A percentile compares a stretch with the other conserved stretches of the same genome.
These are phyloP conservation scores for Cryomyces antarcticus DNA, from an alignment of 495 filamentous ascomycete genomes.

Conservation along the genomic window DNA sequence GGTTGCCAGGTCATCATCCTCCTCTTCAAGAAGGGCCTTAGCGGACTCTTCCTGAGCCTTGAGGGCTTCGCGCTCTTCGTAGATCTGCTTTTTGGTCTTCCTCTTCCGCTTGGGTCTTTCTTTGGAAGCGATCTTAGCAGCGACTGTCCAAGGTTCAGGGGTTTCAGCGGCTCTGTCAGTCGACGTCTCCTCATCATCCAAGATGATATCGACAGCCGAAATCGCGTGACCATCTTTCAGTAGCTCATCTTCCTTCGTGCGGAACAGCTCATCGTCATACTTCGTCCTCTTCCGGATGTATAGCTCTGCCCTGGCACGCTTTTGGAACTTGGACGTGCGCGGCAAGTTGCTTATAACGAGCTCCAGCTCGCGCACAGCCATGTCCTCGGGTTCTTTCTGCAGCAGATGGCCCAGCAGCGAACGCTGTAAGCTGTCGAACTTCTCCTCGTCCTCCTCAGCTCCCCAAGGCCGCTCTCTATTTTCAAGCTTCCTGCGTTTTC, in stretches of 20 bases:
- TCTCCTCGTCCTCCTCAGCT: conserved; percentile 19
- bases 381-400: conserved; percentile 23
- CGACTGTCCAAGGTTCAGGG: too few species aligned
- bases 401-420: conserved; percentile 18
- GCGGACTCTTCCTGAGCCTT: conserved; percentile 15
- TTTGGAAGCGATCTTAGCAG: too few species aligned
- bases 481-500: conserved; percentile 17
- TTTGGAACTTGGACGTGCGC: conserved; percentile 42
- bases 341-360: conserved; percentile 21
- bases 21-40: conserved; percentile 19
- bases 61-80: conserved; percentile 45
- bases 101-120: conserved; percentile 34
- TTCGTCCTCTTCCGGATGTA: conserved; percentile 49
- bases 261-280: conserved; percentile 62
- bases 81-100: conserved; percentile 56
- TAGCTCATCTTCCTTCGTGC: conserved; percentile 28
- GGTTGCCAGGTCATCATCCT: conserved; percentile 22
- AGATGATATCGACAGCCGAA: conserved; percentile 5
- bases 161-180: conserved; percentile 18
- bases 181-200: conserved; percentile 20
- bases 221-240: not conserved
- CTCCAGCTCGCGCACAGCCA: conserved; percentile 21
- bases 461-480: conserved; percentile 9
- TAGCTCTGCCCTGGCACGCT: conserved; percentile 39
- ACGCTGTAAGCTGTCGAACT: conserved; percentile 15